Percentiles rank a stretch among this genome's conserved stretches.
Conservation (phyloP, 164 flowering plant genomes). For the Tetrastigma voinierianum region DNA sequence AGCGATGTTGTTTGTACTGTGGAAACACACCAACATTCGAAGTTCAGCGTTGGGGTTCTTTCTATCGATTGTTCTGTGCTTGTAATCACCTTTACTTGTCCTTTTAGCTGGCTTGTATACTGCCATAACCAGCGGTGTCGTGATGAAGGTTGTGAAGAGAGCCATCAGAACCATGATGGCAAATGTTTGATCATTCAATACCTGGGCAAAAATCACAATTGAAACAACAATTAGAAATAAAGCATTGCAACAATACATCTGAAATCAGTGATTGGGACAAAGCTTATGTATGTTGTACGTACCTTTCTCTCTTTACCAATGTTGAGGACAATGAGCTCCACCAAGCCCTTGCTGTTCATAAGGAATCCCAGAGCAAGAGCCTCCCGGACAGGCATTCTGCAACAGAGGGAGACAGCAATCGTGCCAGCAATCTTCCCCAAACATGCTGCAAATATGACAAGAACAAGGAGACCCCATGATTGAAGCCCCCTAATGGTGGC, state of each 20-base stretch:
- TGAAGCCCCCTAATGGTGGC: constrained; percentile 51
- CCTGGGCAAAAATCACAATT: constrained; percentile 35
- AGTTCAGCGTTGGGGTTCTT: constrained; percentile 27
- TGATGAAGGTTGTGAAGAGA: constrained; percentile 73
- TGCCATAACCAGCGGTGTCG: constrained; percentile 62
- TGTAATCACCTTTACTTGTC: constrained; percentile 11
- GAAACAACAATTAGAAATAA: too few relatives aligned
- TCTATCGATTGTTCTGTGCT: constrained; percentile 22
- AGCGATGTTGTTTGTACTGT: constrained; percentile 46
- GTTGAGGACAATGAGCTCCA: constrained; percentile 57
- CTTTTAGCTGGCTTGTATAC: constrained; percentile 42
- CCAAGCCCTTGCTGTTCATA: constrained; percentile 64
- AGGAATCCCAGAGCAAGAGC: constrained; percentile 53
- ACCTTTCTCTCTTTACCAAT: constrained; percentile 51
- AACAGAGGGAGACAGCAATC: constrained; percentile 29
- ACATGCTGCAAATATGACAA: constrained; percentile 54
- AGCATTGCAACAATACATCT: background rate
- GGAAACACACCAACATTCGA: constrained; percentile 59
- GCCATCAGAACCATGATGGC: constrained; percentile 80
- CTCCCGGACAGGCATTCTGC: constrained; percentile 38
- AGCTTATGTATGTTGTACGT: background rate
- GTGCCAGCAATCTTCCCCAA: constrained; percentile 59
- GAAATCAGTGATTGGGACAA: background rate
- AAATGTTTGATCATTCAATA: constrained; percentile 73
- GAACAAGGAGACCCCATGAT: constrained; percentile 57